Conservation (phyloP, 257 asterid species). For the Ajuga chamaepitys region DNA sequence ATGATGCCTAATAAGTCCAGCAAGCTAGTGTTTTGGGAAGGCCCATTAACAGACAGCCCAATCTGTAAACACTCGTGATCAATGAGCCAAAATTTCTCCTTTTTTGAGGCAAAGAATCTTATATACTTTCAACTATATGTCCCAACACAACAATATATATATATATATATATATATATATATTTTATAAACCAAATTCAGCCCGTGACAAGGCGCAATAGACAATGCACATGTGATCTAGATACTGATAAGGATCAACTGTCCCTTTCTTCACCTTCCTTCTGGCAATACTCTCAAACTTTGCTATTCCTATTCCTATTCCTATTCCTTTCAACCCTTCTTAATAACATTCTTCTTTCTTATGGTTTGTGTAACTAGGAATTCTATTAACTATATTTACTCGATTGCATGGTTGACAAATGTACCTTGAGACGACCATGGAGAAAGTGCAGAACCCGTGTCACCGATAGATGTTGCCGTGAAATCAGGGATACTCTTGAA, state of each 20-base stretch:
- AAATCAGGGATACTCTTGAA: constrained; percentile 82
- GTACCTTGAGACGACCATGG: constrained; percentile 94
- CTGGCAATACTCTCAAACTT: neutral
- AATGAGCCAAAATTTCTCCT: constrained; percentile 41
- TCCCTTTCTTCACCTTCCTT: constrained; percentile 11
- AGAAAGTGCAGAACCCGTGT: constrained; percentile 61
- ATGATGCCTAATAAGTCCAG: neutral
- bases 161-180: constrained; percentile 16
- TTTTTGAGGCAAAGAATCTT: constrained; percentile 25
- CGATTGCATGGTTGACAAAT: neutral
- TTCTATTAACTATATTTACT: too few relatives aligned
- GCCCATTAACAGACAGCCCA: constrained; percentile 3
- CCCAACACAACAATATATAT: constrained; percentile 11
- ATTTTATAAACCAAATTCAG: constrained; percentile 12
- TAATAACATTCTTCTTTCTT: constrained; percentile 1
- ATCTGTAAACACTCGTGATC: constrained; percentile 29
- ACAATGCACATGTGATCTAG: constrained; percentile 34
- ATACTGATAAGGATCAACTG: neutral
- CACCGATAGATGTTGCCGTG: constrained; percentile 43
- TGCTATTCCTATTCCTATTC: too few relatives aligned
- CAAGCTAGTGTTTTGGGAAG: constrained; percentile 1
- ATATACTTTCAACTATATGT: constrained; percentile 10
- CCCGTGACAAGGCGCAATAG: constrained; percentile 30
- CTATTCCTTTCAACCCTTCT: neutral
- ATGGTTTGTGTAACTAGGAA: neutral